These are phyloP conservation scores for Komagataella pastoris DNA, from an alignment of 805 yeast genomes.

Conservation along the genomic window DNA sequence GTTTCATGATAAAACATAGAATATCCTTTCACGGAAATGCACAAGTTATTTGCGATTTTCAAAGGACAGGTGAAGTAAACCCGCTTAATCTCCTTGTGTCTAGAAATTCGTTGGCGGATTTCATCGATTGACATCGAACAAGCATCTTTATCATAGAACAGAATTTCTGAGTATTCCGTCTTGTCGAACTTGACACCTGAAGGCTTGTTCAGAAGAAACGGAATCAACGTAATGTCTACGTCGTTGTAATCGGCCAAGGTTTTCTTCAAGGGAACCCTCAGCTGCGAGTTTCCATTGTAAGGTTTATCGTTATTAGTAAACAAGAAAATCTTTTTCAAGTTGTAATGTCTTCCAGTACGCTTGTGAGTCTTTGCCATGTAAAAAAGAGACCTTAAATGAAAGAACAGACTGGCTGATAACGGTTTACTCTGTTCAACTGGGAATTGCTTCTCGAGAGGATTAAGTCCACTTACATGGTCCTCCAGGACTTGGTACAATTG, in stretches of 20 bases:
- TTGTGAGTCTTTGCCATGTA: slow-evolving; percentile 30
- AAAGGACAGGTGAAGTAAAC: slow-evolving; percentile 50
- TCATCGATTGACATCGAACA: not conserved
- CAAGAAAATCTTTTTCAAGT: slow-evolving; percentile 47
- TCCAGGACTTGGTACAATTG: slow-evolving; percentile 32
- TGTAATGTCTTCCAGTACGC: slow-evolving; percentile 26
- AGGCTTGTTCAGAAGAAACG: slow-evolving; percentile 39
- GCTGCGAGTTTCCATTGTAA: slow-evolving; percentile 22
- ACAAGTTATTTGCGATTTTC: slow-evolving; percentile 37
- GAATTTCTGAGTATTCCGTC: slow-evolving; percentile 38
- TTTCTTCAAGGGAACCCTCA: slow-evolving; percentile 36
- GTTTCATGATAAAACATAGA: slow-evolving; percentile 44
- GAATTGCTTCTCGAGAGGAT: slow-evolving; percentile 13
- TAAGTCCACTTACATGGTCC: slow-evolving; percentile 20
- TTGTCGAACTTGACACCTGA: slow-evolving; percentile 25
- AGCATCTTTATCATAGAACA: slow-evolving; percentile 13
- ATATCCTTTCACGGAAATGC: slow-evolving; percentile 62
- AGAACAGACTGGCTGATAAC: slow-evolving; percentile 20
- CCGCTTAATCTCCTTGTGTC: slow-evolving; percentile 50
- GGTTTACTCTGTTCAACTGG: slow-evolving; percentile 10
- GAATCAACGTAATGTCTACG: slow-evolving; percentile 38
- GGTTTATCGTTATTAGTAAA: slow-evolving; percentile 74
- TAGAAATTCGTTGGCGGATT: slow-evolving; percentile 16
- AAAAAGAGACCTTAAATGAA: slow-evolving; percentile 35
- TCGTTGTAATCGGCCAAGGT: slow-evolving; percentile 49